A percentile compares a stretch with the other conserved stretches of the same genome.
These are phyloP conservation scores for Vitis labrusca DNA, from an alignment of 164 flowering plant genomes.

Conservation along the genomic window DNA sequence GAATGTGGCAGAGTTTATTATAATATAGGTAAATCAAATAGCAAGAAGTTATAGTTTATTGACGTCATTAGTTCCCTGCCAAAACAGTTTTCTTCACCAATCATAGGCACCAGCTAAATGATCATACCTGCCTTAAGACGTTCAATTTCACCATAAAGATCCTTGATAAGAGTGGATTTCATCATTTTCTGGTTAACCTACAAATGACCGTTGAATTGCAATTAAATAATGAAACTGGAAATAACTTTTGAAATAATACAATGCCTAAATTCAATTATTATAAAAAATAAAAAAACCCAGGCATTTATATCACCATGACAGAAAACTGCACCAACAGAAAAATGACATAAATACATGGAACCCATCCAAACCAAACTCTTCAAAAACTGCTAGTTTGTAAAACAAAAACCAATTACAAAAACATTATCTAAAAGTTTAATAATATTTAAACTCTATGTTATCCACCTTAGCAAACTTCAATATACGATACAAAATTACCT, in stretches of 20 bases:
- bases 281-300: background rate
- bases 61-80: no score
- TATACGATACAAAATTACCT: slow-evolving; percentile 39
- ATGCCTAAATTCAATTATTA: no score
- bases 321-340: no score
- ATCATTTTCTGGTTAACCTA: slow-evolving; percentile 98
- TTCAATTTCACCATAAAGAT: slow-evolving; percentile 97
- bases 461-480: no score
- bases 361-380: no score
- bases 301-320: no score
- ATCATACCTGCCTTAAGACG: slow-evolving; percentile 82
- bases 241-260: background rate
- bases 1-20: background rate
- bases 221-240: background rate
- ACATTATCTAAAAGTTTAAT: no score
- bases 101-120: background rate
- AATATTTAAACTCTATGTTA: no score
- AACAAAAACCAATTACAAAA: no score
- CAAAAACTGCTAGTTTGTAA: no score
- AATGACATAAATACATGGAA: no score
- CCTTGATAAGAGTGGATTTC: slow-evolving; percentile 95
- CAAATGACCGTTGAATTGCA: background rate
- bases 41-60: background rate
- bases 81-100: background rate
- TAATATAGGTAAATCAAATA: background rate